phyloP scores from a whole-genome alignment of 2,329 filamentous ascomycete genomes.

The Cryphonectria nitschkei region DNA sequence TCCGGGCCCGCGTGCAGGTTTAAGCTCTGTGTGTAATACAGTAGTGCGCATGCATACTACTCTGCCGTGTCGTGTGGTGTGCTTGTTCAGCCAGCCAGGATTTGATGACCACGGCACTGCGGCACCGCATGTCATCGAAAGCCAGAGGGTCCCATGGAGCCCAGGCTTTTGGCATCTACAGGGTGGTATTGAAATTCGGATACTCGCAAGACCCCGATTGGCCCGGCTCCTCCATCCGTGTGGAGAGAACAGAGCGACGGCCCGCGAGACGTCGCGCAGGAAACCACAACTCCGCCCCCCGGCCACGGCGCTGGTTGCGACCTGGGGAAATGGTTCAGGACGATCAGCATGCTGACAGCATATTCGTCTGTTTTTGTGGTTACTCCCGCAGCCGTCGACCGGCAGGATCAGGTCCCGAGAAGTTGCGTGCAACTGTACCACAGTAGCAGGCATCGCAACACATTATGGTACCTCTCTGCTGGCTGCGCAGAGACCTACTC shows the following conservation, averaged over 20 bases:
- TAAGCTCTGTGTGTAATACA: background rate
- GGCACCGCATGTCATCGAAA: background rate
- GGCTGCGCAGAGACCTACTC: background rate
- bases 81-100: background rate
- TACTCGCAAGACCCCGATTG: conserved; percentile 15
- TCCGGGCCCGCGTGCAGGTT: background rate
- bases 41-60: background rate
- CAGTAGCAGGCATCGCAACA: background rate
- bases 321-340: background rate
- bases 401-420: background rate
- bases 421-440: background rate
- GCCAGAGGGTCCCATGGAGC: background rate
- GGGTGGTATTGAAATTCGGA: background rate
- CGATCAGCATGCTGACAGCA: background rate
- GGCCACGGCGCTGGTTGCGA: background rate
- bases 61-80: background rate
- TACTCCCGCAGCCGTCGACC: background rate
- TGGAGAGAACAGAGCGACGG: background rate
- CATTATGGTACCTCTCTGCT: background rate
- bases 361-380: background rate
- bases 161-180: background rate
- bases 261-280: conserved; percentile 2
- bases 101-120: background rate
- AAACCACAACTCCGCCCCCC: background rate
- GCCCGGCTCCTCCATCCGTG: conserved; percentile 4